Base-by-base conservation (phyloP, 2,329 filamentous ascomycete genomes). In the Ophiostoma quercus region DNA sequence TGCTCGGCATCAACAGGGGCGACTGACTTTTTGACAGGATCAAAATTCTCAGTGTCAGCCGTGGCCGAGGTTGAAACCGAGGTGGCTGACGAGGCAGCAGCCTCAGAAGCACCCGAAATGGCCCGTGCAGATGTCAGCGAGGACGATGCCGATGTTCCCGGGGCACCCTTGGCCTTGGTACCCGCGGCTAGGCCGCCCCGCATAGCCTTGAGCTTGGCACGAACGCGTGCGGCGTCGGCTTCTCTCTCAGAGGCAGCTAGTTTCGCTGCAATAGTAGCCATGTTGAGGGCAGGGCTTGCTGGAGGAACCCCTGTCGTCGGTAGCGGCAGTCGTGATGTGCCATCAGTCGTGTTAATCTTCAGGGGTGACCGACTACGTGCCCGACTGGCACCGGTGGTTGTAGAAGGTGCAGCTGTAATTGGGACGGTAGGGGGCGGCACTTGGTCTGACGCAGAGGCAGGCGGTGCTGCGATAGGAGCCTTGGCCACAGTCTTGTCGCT, bases 201-300 rank as follows among this genome's bases (percentile, higher is more conserved):
- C 2, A 84, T 84, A 0, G 87, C 86, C 74, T 82, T 84, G 39
- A 89, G 81, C 76, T 89, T 89, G 2, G 87, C 87, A 3, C 87
- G 80, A 0, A 89, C 86, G 32, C 87, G 82, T 1, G 87, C 87
- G 1, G 87, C 87, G 73, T 89, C 86, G 3, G 87, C 87, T 68
- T 89, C 86, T 22, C 85, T 82, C 73, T 89, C 87, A 0, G 87
- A 86, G 1, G 87, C 87, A 0, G 86, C 87, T 0, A 89, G 80
- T 77, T 89, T 89, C 37, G 86, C 86, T 0, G 85, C 84, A 72
- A 89, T 89, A 43, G 80, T 83, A 9, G 85, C 84, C 83, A 88
- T 87, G 25, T 84, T 87, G 3, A 88, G 77, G 0, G 86, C 86
- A 37, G 83, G 86, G 72, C 87, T 85, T 67, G 84, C 82, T 5